These are phyloP conservation scores for Trichophyton simii DNA, from an alignment of 2,329 filamentous ascomycete genomes.

Conservation along the genomic window DNA sequence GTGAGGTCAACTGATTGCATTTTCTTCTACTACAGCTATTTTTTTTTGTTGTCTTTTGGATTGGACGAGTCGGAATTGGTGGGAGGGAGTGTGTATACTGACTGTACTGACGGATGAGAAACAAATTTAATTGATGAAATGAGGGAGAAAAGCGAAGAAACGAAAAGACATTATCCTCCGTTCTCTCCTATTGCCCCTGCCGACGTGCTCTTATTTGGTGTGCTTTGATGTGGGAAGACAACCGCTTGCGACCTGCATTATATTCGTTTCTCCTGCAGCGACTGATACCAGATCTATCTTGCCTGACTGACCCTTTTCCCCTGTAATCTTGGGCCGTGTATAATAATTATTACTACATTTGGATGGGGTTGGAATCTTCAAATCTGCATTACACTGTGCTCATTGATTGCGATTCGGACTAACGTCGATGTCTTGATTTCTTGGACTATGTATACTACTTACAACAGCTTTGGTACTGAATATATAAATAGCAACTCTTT, in stretches of 20 bases:
- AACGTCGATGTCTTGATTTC: too few species aligned
- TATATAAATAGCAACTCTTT: not conserved
- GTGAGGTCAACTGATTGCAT: not conserved
- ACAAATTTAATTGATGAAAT: not conserved
- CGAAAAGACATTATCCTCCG: not conserved
- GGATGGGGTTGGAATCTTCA: not conserved
- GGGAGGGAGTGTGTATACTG: not conserved
- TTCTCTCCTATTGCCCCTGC: not conserved
- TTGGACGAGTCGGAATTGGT: not conserved
- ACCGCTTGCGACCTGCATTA: not conserved
- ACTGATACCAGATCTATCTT: not conserved
- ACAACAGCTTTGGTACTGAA: not conserved
- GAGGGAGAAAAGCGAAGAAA: not conserved
- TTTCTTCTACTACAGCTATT: not conserved
- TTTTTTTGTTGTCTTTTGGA: not conserved
- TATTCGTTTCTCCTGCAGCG: not conserved
- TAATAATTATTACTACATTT: conserved; percentile 3
- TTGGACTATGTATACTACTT: not conserved
- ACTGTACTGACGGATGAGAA: not conserved
- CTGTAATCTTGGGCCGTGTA: not conserved
- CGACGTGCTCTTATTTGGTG: not conserved
- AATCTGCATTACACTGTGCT: not conserved
- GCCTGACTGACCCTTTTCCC: not conserved
- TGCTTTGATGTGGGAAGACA: not conserved
- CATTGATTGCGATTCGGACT: not conserved